Base-by-base conservation (phyloP, 2,329 filamentous ascomycete species). In the Botrytis fabae region DNA sequence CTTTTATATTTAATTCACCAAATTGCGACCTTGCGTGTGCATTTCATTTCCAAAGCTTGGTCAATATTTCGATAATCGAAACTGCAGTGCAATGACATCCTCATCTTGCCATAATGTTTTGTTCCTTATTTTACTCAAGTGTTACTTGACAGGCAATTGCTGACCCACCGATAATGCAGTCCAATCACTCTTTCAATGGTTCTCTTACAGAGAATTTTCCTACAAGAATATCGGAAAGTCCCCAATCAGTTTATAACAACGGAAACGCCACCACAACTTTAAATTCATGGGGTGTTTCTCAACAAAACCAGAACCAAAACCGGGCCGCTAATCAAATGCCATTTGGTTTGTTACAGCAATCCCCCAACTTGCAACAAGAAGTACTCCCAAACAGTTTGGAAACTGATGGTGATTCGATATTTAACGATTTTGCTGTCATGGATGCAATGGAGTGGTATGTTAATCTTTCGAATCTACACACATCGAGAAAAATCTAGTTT, bases 371-470 rank as follows among this genome's bases (percentile, higher is more conserved):
- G 7, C 76, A 76, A 32, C 74, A 74, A n/a, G 73, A 76, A 22
- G 57, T 76, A 18, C 77, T 76, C 7, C 76, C 75, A 65, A 75
- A 74, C 32, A 44, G n/a, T 42, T 76, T 78, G 1, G 79, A 79
- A 44, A 75, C 78, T 10, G 79, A 80, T 46, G 76, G 76, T 9
- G 86, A 88, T 75, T 85, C 85, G 25, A 83, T 88, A 70, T 89
- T 89, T 74, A 87, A 89, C 69, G 87, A 89, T 75, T 80, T 90
- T 54, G 87, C 87, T 4, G 86, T 87, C 14, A 81, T 89, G 46
- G 88, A 89, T 76, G 86, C 84, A 4, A 84, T 84, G 35, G 85
- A 88, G 76, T 84, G 83, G 83, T 83, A 75, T 75, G 80, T 75
- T 40, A 51, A 18, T 16, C 65, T 16, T 35, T 38, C 8, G 16